Base-by-base conservation (phyloP, 2,329 filamentous ascomycete genomes). In the Ceratocystis huliohia region DNA sequence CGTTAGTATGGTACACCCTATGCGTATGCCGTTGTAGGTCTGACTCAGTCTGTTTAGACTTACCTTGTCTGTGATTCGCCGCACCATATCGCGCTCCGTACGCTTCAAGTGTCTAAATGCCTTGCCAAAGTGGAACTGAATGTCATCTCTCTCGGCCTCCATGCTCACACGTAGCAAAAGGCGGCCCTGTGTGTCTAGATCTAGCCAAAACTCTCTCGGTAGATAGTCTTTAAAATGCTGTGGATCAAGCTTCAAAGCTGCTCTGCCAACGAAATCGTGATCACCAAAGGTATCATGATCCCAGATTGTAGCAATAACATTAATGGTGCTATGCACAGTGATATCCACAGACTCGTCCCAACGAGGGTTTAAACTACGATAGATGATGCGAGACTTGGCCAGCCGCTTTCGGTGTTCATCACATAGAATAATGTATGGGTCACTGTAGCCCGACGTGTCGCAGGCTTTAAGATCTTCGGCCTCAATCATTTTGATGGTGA, bases 341-440 rank as follows among this genome's bases (percentile, higher is more conserved):
- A 99, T 96, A 73, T 99, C 94, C 62, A 97, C 88, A 0, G 91
- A 91, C 78, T 97, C 94, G 71, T 99, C 94, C 93, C 94, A 99
- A 22, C 93, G 87, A 33, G 94, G 94, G 74, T 95, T 97, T 57
- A 99, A 81, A 71, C 86, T 96, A 71, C 86, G 86, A 75, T 93
- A 91, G 63, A 99, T 88, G 70, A 96, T 91, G 70, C 93, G 86
- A 22, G 93, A 97, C 78, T 97, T 97, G 70, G 91, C 88, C 65
- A 99, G 83, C 41, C 94, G 88, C 77, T 97, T 97, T 75, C 97
- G 93, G 73, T 96, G 97, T 75, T 99, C 94, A 72, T 99, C 94
- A 61, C 93, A 90, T 69, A 99, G 84, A 17, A 99, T 93, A 37
- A 99, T 91, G 73, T 99, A 99, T 0, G 94, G 94, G 76, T 99